Percentiles rank a stretch among this genome's conserved stretches.
phyloP scores from a whole-genome alignment of 169 alveolate species.

The Pseudocohnilembus persalinus region DNA sequence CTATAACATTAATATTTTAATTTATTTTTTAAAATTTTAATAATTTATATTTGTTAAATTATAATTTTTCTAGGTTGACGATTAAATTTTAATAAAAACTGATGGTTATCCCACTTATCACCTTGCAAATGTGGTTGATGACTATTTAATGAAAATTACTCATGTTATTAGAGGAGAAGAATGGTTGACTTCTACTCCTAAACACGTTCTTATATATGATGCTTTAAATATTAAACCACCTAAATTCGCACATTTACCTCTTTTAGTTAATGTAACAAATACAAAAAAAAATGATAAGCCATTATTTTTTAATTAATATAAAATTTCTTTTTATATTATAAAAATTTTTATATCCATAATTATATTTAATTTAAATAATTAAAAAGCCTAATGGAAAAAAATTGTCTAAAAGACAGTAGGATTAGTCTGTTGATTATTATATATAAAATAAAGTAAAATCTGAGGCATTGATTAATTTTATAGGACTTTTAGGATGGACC shows the following conservation, averaged over 20 bases:
- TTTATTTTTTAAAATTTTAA: too few species aligned
- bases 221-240: slow-evolving; percentile 55
- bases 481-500: slow-evolving; percentile 19
- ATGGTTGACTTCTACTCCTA: slow-evolving; percentile 63
- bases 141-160: slow-evolving; percentile 56
- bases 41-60: too few species aligned
- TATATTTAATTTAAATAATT: too few species aligned
- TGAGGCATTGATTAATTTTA: slow-evolving; percentile 17
- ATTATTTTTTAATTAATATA: background rate
- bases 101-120: slow-evolving; percentile 70
- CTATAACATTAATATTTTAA: too few species aligned
- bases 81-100: slow-evolving; percentile 52
- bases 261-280: slow-evolving; percentile 43
- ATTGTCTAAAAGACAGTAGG: slow-evolving; percentile 51
- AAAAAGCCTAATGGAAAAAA: slow-evolving; percentile 36
- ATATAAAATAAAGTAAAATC: slow-evolving; percentile 7
- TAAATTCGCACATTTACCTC: slow-evolving; percentile 58
- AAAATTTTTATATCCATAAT: background rate
- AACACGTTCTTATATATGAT: slow-evolving; percentile 52
- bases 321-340: background rate
- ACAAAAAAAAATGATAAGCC: too few species aligned
- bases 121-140: slow-evolving; percentile 66
- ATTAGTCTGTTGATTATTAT: slow-evolving; percentile 35
- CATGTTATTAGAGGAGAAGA: slow-evolving; percentile 74
- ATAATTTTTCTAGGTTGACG: slow-evolving; percentile 56